These are phyloP conservation scores for Yamadazyma sp. DNA, from an alignment of 1,139 yeast genomes.

Conservation along the genomic window DNA sequence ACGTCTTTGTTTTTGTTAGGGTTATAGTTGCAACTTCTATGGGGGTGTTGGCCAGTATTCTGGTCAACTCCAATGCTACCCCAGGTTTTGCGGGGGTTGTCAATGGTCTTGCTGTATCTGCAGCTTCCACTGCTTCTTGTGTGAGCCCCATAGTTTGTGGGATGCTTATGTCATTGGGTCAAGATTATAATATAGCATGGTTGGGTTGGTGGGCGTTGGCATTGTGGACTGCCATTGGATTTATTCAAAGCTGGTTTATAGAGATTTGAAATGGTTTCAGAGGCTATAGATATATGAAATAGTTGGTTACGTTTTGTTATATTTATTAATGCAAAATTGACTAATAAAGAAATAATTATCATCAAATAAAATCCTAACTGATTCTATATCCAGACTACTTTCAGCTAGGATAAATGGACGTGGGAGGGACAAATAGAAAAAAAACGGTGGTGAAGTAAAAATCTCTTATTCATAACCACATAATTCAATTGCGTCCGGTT, in stretches of 20 bases:
- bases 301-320: slow-evolving; percentile 1
- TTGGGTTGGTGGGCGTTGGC: slow-evolving; percentile 51
- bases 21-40: slow-evolving; percentile 22
- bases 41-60: slow-evolving; percentile 40
- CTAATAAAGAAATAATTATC: slow-evolving; percentile 9
- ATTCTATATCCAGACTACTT: slow-evolving; percentile 1
- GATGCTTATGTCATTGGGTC: slow-evolving; percentile 47
- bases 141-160: slow-evolving; percentile 62
- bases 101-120: slow-evolving; percentile 49
- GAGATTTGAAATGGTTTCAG: slow-evolving; percentile 16
- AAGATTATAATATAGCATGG: slow-evolving; percentile 41
- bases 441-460: neutral
- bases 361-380: slow-evolving; percentile 3
- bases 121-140: slow-evolving; percentile 54
- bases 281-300: too few species aligned
- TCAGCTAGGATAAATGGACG: slow-evolving; percentile 1
- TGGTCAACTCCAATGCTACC: slow-evolving; percentile 47
- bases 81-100: slow-evolving; percentile 47
- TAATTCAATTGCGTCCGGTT: too few species aligned
- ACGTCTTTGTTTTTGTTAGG: slow-evolving; percentile 20
- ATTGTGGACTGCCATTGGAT: slow-evolving; percentile 31
- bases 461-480: neutral
- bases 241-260: slow-evolving; percentile 30
- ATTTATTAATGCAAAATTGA: slow-evolving; percentile 11
- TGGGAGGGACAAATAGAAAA: too few species aligned